Evolutionary conservation across 2,329 filamentous ascomycete genomes (phyloP).

Genomic region (Fusarium sp.): DNA sequence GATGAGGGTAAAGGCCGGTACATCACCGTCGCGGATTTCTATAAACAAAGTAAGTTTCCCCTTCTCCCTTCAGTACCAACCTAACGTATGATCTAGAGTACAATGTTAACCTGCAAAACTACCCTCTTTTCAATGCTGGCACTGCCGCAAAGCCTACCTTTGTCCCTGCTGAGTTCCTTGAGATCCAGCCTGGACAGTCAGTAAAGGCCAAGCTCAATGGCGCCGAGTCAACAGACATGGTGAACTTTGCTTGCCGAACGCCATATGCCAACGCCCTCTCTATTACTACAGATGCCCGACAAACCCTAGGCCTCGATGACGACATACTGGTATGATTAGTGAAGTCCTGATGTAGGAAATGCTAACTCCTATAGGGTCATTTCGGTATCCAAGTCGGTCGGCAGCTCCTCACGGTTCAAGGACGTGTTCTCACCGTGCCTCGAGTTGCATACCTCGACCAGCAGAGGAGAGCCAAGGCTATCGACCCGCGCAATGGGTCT

Average conservation of each 20-base stretch:
- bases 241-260: constrained; percentile 74
- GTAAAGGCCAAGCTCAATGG: constrained; percentile 68
- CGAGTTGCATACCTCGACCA: constrained; percentile 64
- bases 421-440: constrained; percentile 73
- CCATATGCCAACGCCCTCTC: constrained; percentile 75
- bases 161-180: constrained; percentile 73
- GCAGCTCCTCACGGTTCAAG: constrained; percentile 76
- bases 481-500: constrained; percentile 60
- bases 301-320: constrained; percentile 66
- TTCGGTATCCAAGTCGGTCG: constrained; percentile 74
- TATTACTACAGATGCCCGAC: constrained; percentile 67
- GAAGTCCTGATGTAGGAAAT: neutral
- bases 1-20: constrained; percentile 43
- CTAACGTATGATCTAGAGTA: constrained; percentile 49
- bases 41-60: constrained; percentile 50
- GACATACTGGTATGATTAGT: constrained; percentile 50
- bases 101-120: constrained; percentile 46
- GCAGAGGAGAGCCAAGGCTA: constrained; percentile 33
- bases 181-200: constrained; percentile 72
- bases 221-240: constrained; percentile 74
- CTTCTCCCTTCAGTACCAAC: neutral
- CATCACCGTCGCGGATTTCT: constrained; percentile 57
- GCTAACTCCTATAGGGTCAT: constrained; percentile 39
- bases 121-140: constrained; percentile 76
- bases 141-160: constrained; percentile 66